These are phyloP conservation scores for Zizania latifolia DNA, from an alignment of 176 grass and related monocot species.

Conservation along the genomic window DNA sequence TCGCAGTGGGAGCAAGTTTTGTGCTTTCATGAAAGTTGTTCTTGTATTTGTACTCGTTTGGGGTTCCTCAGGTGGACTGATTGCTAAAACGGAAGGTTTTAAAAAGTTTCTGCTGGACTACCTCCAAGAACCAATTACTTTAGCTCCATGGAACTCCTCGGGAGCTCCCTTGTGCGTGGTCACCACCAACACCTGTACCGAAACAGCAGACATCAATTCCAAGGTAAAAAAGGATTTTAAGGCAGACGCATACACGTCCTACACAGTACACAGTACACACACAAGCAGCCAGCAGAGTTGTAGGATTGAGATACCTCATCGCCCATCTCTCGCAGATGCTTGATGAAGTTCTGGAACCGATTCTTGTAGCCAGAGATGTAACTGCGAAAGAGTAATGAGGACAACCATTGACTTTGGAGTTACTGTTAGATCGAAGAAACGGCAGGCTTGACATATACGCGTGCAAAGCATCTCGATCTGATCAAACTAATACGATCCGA, in stretches of 20 bases:
- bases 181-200: constrained; percentile 75
- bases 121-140: constrained; percentile 95
- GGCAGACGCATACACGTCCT: not conserved
- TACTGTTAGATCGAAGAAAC: not conserved
- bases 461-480: constrained; percentile 25
- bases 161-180: constrained; percentile 93
- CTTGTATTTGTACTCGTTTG: not conserved
- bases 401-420: constrained; percentile 14
- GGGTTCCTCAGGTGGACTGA: not conserved
- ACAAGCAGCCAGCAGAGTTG: not conserved
- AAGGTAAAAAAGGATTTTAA: constrained; percentile 3
- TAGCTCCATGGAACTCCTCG: constrained; percentile 88
- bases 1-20: not conserved
- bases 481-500: constrained; percentile 9
- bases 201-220: constrained; percentile 7
- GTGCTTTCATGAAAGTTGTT: constrained; percentile 8
- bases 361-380: constrained; percentile 97
- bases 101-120: constrained; percentile 29
- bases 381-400: constrained; percentile 32
- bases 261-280: not conserved
- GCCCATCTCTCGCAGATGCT: constrained; percentile 91
- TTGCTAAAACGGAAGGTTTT: not conserved
- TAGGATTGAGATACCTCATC: constrained; percentile 56
- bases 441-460: not conserved
- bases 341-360: constrained; percentile 97